Evolutionary conservation across 352 stramenopile genomes (phyloP), one percentile per base, ranked within the genome.

Genomic region (Phytophthora multivora): DNA sequence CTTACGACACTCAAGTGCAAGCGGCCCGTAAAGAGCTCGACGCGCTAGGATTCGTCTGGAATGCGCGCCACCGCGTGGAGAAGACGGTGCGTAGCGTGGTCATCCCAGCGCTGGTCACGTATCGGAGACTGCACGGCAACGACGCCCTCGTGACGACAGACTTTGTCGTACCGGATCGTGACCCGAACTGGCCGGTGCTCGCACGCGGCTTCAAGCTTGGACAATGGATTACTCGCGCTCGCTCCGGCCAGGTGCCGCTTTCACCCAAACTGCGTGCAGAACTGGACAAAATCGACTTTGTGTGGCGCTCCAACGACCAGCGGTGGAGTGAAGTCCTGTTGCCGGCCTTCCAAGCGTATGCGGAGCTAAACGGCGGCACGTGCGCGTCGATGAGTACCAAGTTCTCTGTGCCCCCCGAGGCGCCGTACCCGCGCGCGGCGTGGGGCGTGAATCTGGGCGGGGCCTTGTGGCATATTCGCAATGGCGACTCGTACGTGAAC

Each of bases 21-120:
- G 61, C 71, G 1, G 73, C 87, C 52, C 75, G 75, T 10, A 63
- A 82, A 10, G 77, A 95, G 38, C 74, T 98, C 5, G 82, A 97
- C 30, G 67, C 68, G 12, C 60, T 98, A 19, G 93, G 91, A n/a
- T 98, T 98, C 66, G 75, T 97, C 25, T 98, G 95, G 95, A 95
- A 89, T 51, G 77, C 82, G 28, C 61, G 84, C 61, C 74, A 92
- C 30, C 80, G 82, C 0, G 28, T 91, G 1, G 75, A 86, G 39
- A 80, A 80, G 48, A 87, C 69, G 2, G 68, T 91, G 31, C 72
- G 75, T 0, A 52, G 66, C 2, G 73, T 86, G 5, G 75, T 94
- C 30, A 56, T 91, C 9, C 85, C 85, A 6, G 80, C 81, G 18
- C 69, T 94, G 47, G 59, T 48, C 1, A 80, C 71, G 33, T 90